A percentile compares a stretch with the other conserved stretches of the same genome.
These are phyloP conservation scores for Metschnikowia lochheadii DNA, from an alignment of 805 yeast genomes.

Conservation along the genomic window DNA sequence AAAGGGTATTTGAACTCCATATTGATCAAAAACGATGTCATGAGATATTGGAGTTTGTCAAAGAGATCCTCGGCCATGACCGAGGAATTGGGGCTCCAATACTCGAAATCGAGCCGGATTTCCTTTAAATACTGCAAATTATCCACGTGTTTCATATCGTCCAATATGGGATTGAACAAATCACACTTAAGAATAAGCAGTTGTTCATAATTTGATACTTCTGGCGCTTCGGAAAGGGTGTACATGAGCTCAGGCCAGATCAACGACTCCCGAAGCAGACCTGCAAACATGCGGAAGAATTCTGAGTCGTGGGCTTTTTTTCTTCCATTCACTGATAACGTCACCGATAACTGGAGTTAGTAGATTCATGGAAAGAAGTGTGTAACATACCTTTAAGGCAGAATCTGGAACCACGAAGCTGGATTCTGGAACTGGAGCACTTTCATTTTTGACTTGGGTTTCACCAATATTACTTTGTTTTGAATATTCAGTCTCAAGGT, in stretches of 20 bases:
- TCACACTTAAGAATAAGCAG: constrained; percentile 11
- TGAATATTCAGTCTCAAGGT: neutral
- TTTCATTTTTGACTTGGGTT: neutral
- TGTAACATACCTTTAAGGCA: neutral
- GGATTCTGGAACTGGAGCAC: neutral
- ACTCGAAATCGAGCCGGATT: constrained; percentile 7
- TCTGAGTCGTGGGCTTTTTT: constrained; percentile 9
- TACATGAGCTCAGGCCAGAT: constrained; percentile 9
- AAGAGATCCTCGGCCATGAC: constrained; percentile 8
- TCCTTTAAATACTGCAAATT: constrained; percentile 9
- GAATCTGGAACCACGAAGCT: neutral
- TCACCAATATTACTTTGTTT: neutral
- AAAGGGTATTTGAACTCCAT: constrained; percentile 28
- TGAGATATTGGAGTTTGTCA: constrained; percentile 20
- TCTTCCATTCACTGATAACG: constrained; percentile 10
- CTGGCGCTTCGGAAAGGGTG: neutral
- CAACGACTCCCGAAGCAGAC: constrained; percentile 6
- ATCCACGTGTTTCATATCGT: constrained; percentile 10
- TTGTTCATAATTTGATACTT: neutral
- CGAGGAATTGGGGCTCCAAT: constrained; percentile 7
- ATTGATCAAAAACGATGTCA: constrained; percentile 23
- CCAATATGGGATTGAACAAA: constrained; percentile 10
- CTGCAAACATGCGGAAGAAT: constrained; percentile 6
- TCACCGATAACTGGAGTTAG: constrained; percentile 10
- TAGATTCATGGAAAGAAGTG: neutral